Evolutionary conservation across 2,329 filamentous ascomycete genomes (phyloP), one percentile per base, ranked within the genome.

Genomic region (Nothophoma quercina): DNA sequence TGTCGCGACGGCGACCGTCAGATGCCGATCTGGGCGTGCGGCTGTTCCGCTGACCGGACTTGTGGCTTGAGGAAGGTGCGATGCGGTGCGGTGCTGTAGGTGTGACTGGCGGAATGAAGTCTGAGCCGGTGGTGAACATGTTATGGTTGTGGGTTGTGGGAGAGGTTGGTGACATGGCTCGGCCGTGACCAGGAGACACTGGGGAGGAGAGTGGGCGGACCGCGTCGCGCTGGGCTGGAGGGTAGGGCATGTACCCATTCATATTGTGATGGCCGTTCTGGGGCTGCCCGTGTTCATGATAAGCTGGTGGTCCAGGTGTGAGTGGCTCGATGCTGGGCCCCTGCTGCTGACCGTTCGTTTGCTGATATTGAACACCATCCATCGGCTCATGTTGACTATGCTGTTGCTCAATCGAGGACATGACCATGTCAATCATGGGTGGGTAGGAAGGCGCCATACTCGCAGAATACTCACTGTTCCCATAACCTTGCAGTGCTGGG

Each of bases 371-470:
- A 10, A 48, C 34, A 19, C 28, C 39, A n/a, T 48, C 33, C 44
- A 48, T 54, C 19, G 33, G 39, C 33, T 33, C 38, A 12, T 47
- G 44, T 6, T 36, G 59, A n/a, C 63, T 64, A 2, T 57, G 54
- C 18, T 56, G 58, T 25, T 65, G 55, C 42, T 75, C 72, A 23
- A 74, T 72, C 2, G 68, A 74, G 9, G 71, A 72, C 48, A 74
- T 58, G 23, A 73, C 48, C 7, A 60, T 60, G 23, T 74, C 68
- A 10, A 56, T 52, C 21, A 65, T 60, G n/a, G 56, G 32, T 25
- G 55, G 51, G 21, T 65, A 60, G 18, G 59, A 32, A 32, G 56
- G 43, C 8, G 41, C 50, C 41, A 59, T 56, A 28, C 57, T 55
- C n/a, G 56, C 53, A 3, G 51, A 41, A 10, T 65, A 65, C 19